phyloP scores from a whole-genome alignment of 1,139 yeast species.

The Nadsonia commutata region DNA sequence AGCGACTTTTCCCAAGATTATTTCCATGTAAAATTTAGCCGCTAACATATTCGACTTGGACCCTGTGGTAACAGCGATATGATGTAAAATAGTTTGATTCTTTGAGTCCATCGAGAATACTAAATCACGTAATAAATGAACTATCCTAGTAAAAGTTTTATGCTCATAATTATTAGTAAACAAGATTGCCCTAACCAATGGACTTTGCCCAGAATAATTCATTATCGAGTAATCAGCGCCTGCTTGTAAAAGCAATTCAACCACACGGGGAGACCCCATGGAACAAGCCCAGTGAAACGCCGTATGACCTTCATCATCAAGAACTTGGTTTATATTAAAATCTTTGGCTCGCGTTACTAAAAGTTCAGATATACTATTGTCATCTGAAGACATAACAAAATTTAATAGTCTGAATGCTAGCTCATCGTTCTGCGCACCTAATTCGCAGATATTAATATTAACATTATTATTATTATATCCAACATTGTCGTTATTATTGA shows the following conservation, averaged over 20 bases:
- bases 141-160: slow-evolving; percentile 55
- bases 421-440: slow-evolving; percentile 3
- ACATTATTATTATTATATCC: slow-evolving; percentile 2
- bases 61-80: slow-evolving; percentile 50
- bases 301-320: slow-evolving; percentile 93
- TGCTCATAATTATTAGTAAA: slow-evolving; percentile 81
- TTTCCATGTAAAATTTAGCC: slow-evolving; percentile 71
- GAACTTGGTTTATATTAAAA: slow-evolving; percentile 70
- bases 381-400: slow-evolving; percentile 57
- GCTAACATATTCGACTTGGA: slow-evolving; percentile 53
- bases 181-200: slow-evolving; percentile 66
- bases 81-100: slow-evolving; percentile 63
- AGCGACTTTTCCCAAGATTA: slow-evolving; percentile 52
- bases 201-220: slow-evolving; percentile 68
- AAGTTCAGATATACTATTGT: slow-evolving; percentile 58
- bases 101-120: slow-evolving; percentile 53
- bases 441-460: too few relatives aligned
- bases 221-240: slow-evolving; percentile 70
- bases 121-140: slow-evolving; percentile 54
- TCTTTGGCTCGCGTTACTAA: slow-evolving; percentile 63
- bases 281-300: slow-evolving; percentile 97
- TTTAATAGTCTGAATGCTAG: slow-evolving; percentile 24
- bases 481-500: slow-evolving; percentile 3
- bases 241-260: slow-evolving; percentile 49
- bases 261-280: slow-evolving; percentile 63